Evolutionary conservation across 495 filamentous ascomycete genomes (phyloP).

Genomic region (Baudoinia panamericana): DNA sequence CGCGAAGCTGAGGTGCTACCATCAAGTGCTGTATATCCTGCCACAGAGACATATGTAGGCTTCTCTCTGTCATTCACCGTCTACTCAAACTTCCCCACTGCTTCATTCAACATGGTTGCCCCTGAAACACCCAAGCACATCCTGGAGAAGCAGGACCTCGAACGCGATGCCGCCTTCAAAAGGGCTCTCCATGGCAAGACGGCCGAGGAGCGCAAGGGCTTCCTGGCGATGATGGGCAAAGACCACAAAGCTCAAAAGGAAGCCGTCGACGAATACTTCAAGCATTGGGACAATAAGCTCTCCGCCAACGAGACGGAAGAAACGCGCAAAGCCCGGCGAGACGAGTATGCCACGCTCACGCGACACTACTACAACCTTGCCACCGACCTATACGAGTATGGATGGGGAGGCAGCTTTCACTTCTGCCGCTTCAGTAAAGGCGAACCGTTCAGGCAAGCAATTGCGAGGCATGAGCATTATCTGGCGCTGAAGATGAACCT

Average conservation of each 20-base stretch:
- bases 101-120: constrained; percentile 4
- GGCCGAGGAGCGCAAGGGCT: constrained; percentile 53
- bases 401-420: constrained; percentile 91
- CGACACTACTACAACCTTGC: constrained; percentile 98
- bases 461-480: constrained; percentile 97
- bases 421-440: constrained; percentile 91
- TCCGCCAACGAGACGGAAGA: constrained; percentile 71
- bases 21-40: too few relatives aligned
- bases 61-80: too few relatives aligned
- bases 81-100: too few relatives aligned
- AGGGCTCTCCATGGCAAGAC: constrained; percentile 83
- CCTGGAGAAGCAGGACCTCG: constrained; percentile 79
- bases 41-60: too few relatives aligned
- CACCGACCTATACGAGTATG: constrained; percentile 94
- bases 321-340: constrained; percentile 66
- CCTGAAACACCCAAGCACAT: constrained; percentile 59
- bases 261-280: constrained; percentile 96
- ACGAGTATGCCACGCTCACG: constrained; percentile 89
- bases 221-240: constrained; percentile 77
- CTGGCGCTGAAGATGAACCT: constrained; percentile 82
- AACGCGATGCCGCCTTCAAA: constrained; percentile 87
- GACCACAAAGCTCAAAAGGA: constrained; percentile 69
- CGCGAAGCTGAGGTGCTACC: too few relatives aligned
- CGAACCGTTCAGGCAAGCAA: constrained; percentile 82
- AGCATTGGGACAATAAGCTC: constrained; percentile 95